Conservation (phyloP, 1,139 yeast genomes). For the Diutina mesorugosa region DNA sequence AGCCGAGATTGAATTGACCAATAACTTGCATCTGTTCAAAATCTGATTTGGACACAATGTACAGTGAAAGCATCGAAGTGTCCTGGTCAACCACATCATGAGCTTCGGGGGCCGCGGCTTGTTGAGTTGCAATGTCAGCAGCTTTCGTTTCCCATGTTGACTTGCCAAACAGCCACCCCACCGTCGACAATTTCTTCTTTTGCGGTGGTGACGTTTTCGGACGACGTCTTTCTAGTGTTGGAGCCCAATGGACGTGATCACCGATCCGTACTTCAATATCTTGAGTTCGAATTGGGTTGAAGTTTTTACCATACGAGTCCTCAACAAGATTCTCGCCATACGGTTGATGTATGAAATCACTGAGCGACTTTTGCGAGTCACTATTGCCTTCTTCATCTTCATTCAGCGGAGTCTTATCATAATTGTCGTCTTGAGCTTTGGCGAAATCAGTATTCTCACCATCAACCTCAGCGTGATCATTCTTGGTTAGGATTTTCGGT, state of each 20-base stretch:
- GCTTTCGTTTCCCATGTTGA: not conserved
- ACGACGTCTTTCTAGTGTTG: not conserved
- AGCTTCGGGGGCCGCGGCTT: not conserved
- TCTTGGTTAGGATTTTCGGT: too few relatives aligned
- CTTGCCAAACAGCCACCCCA: not conserved
- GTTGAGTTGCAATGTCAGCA: not conserved
- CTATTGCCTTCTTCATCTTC: not conserved
- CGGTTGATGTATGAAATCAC: not conserved
- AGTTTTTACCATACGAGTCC: not conserved
- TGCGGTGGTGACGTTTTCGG: not conserved
- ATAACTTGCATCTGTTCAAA: constrained; percentile 61
- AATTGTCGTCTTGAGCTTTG: too few relatives aligned
- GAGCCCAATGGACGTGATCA: not conserved
- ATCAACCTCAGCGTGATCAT: too few relatives aligned
- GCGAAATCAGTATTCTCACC: too few relatives aligned
- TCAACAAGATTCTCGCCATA: not conserved
- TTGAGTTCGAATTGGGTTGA: not conserved
- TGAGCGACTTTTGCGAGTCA: not conserved
- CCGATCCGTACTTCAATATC: not conserved
- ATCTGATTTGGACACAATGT: constrained; percentile 30
- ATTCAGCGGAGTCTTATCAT: too few relatives aligned
- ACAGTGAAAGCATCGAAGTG: not conserved
- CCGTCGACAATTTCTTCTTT: not conserved
- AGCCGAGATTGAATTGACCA: constrained; percentile 91
- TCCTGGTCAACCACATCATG: not conserved